These are phyloP conservation scores for Ogataea allantospora DNA, from an alignment of 805 yeast species.

Conservation along the genomic window DNA sequence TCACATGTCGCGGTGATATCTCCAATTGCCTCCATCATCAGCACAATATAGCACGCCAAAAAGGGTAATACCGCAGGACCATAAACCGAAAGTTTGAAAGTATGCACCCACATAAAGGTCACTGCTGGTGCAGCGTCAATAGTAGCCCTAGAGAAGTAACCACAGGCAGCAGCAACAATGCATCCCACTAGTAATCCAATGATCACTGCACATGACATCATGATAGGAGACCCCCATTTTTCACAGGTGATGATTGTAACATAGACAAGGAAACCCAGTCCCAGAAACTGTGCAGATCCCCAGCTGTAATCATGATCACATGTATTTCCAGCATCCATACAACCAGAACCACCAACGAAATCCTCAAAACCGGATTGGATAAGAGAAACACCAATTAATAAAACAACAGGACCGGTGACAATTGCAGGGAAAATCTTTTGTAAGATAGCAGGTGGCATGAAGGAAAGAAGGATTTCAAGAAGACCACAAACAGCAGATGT, in stretches of 20 bases:
- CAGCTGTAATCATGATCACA: slow-evolving; percentile 59
- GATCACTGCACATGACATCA: slow-evolving; percentile 92
- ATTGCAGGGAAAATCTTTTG: slow-evolving; percentile 82
- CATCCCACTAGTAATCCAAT: slow-evolving; percentile 83
- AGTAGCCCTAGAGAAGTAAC: slow-evolving; percentile 60
- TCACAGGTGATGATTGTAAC: slow-evolving; percentile 73
- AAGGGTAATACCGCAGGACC: slow-evolving; percentile 87
- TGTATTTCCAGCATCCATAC: slow-evolving; percentile 37
- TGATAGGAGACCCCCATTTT: slow-evolving; percentile 88
- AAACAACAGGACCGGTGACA: slow-evolving; percentile 91
- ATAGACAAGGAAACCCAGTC: slow-evolving; percentile 82
- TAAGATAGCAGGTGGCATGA: slow-evolving; percentile 69
- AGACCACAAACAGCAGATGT: slow-evolving; percentile 79
- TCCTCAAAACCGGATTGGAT: slow-evolving; percentile 73
- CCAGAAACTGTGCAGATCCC: slow-evolving; percentile 87
- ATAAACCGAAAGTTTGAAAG: slow-evolving; percentile 72
- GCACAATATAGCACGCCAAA: slow-evolving; percentile 75
- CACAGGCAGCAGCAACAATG: slow-evolving; percentile 88
- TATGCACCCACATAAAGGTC: slow-evolving; percentile 84
- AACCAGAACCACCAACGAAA: slow-evolving; percentile 85
- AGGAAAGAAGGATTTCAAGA: slow-evolving; percentile 68
- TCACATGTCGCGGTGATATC: slow-evolving; percentile 94
- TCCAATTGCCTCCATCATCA: slow-evolving; percentile 93
- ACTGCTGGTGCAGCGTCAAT: slow-evolving; percentile 76
- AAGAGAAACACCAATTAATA: slow-evolving; percentile 74